A percentile compares a stretch with the other conserved stretches of the same genome.
Conservation (phyloP, 495 filamentous ascomycete genomes). For the Xylaria scruposa region DNA sequence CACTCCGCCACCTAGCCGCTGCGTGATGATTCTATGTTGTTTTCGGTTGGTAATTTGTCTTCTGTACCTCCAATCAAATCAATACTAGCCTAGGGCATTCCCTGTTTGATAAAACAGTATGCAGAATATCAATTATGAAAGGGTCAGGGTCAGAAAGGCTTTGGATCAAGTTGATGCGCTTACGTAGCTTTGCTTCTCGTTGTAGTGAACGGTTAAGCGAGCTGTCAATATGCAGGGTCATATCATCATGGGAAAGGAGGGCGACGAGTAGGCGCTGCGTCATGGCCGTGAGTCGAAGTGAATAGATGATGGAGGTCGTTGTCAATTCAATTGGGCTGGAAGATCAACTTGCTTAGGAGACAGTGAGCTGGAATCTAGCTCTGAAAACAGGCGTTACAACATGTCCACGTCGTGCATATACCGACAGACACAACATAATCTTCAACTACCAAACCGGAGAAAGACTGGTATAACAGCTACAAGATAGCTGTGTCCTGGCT, state of each 20-base stretch:
- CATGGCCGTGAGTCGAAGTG: not conserved
- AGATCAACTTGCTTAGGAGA: not conserved
- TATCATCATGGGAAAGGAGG: not conserved
- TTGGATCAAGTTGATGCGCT: not conserved
- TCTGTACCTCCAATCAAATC: too few relatives aligned
- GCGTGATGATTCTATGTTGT: not conserved
- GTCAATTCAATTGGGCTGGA: not conserved
- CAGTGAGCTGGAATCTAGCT: not conserved
- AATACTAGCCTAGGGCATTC: not conserved
- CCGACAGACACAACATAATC: too few relatives aligned
- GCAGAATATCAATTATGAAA: not conserved
- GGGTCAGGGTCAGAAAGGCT: not conserved
- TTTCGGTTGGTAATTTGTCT: not conserved
- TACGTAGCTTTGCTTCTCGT: not conserved
- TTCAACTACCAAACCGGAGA: too few relatives aligned
- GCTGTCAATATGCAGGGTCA: too few relatives aligned
- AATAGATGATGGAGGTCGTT: not conserved
- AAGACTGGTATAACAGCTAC: too few relatives aligned
- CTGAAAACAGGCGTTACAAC: too few relatives aligned
- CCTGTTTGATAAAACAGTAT: not conserved
- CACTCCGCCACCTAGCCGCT: slow-evolving; percentile 29
- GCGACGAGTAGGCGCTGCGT: not conserved
- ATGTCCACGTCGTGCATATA: too few relatives aligned
- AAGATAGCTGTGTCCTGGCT: too few relatives aligned
- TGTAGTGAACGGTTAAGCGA: not conserved